Percentiles rank a stretch among this genome's conserved stretches.
Evolutionary conservation across 1,284 basidiomycete species (phyloP).

Genomic region (Boletus semigastroideus): DNA sequence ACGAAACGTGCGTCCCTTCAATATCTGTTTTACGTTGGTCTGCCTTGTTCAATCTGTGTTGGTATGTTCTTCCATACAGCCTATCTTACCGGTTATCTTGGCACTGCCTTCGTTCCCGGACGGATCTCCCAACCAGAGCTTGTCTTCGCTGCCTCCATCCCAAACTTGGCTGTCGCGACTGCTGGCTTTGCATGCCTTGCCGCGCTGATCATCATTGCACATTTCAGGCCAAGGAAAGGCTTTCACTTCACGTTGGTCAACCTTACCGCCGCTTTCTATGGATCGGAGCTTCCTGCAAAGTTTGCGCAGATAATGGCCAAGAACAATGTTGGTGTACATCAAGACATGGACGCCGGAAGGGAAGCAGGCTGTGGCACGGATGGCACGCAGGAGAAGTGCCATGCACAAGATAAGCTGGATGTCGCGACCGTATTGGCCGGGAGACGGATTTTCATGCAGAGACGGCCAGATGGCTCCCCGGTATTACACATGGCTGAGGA

Average conservation of each 20-base stretch:
- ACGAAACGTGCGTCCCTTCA: slow-evolving; percentile 20
- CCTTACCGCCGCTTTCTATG: slow-evolving; percentile 24
- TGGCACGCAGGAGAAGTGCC: neutral
- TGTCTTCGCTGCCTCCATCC: slow-evolving; percentile 28
- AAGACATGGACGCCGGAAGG: neutral
- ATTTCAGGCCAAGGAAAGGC: slow-evolving; percentile 24
- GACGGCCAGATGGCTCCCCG: no score
- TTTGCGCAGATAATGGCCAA: slow-evolving; percentile 13
- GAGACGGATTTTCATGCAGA: no score
- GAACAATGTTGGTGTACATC: neutral
- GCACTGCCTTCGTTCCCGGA: slow-evolving; percentile 30
- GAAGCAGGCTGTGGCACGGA: neutral
- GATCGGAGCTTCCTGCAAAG: slow-evolving; percentile 26
- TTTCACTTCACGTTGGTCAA: slow-evolving; percentile 26
- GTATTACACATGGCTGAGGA: no score
- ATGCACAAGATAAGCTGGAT: no score
- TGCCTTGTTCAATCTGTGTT: neutral
- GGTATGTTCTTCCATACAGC: slow-evolving; percentile 1
- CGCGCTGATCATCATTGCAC: slow-evolving; percentile 15
- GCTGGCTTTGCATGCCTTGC: slow-evolving; percentile 22
- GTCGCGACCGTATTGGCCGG: no score
- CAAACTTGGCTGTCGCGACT: slow-evolving; percentile 24
- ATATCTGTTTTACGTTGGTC: neutral
- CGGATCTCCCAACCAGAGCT: slow-evolving; percentile 23
- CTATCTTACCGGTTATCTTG: slow-evolving; percentile 23